These are phyloP conservation scores for Ottelia alismoides DNA, from an alignment of 106 monocot species.

Conservation along the genomic window DNA sequence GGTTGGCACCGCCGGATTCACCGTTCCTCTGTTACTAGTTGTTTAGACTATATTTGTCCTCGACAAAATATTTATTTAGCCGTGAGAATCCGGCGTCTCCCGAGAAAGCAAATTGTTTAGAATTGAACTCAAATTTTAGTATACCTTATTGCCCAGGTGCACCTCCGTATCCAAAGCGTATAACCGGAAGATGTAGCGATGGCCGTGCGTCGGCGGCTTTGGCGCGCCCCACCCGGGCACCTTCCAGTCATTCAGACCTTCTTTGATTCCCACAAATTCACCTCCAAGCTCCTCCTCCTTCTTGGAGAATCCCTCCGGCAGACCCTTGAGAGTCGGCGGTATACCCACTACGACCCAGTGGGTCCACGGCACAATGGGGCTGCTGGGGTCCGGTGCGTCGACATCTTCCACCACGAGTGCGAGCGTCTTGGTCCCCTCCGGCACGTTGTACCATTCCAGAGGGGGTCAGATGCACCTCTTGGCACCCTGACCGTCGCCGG, in stretches of 20 bases:
- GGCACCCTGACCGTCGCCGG: conserved; percentile 51
- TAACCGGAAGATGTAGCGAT: conserved; percentile 39
- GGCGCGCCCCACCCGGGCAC: conserved; percentile 65
- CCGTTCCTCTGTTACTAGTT: too few species aligned
- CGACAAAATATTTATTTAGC: too few species aligned
- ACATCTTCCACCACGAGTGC: conserved; percentile 53
- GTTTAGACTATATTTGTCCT: too few species aligned
- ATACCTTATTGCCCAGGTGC: conserved; percentile 53
- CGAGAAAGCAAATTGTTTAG: too few species aligned
- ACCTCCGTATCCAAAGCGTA: conserved; percentile 43
- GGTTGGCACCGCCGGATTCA: too few species aligned
- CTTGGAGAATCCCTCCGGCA: too few species aligned
- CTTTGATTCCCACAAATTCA: conserved; percentile 23
- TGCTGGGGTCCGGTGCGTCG: conserved; percentile 29
- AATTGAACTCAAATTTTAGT: too few species aligned
- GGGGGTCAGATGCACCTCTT: conserved; percentile 61
- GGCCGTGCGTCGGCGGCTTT: conserved; percentile 28
- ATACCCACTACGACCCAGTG: conserved; percentile 84
- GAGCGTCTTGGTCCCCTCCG: conserved; percentile 39
- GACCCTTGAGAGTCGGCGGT: too few species aligned
- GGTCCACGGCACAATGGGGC: conserved; percentile 56
- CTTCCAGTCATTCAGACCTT: conserved; percentile 67
- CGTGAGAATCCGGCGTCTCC: too few species aligned
- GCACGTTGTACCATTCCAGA: conserved; percentile 64
- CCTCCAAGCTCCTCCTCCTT: conserved; percentile 20